Base-by-base conservation (phyloP, 306 rosid species). In the Cercis canadensis region DNA sequence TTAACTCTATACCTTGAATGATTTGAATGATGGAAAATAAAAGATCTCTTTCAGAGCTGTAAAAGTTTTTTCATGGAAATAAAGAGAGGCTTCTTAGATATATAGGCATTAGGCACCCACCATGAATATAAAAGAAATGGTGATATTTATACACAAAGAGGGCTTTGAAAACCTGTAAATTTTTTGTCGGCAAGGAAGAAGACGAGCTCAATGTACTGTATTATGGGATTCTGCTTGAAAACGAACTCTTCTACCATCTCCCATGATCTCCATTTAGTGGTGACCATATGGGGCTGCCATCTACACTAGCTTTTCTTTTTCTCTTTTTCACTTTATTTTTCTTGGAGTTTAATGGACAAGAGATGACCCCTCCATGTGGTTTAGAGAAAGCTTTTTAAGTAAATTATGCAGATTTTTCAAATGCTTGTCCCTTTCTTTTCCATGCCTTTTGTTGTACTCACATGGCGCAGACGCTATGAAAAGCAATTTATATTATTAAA, bases 311-410 rank as follows among this genome's bases (percentile, higher is more conserved):
- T 76, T 78, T 57, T 63, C 67, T 61, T 67, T 82, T 37, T 62
- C 66, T 65, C 62, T 74, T 78, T 41, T 29, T 18, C 18, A 78
- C 74, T 82, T 84, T 75, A 69, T 60, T 81, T 80, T 74, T 73
- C 62, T 68, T 84, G 82, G 82, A 89, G 84, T 69, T 76, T 87
- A 81, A 84, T 80, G 82, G 87, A 73, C 87, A 90, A 77, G 56
- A 53, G 67, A 72, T 79, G 91, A 82, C 93, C 93, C 93, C 87
- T 90, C 93, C 93, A 90, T 86, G 93, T 90, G 93, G 83, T 76
- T 76, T 74, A 64, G 74, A 77, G 58, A 43, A 64, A 70, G 62
- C 80, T 81, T 88, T 73, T 75, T 78, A 53, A 62, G 71, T 74
- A 74, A 83, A 82, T 19, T 64, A 67, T 54, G 15, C 29, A 56